Evolutionary conservation across 306 rosid genomes (phyloP).

Genomic region (Benincasa hispida): DNA sequence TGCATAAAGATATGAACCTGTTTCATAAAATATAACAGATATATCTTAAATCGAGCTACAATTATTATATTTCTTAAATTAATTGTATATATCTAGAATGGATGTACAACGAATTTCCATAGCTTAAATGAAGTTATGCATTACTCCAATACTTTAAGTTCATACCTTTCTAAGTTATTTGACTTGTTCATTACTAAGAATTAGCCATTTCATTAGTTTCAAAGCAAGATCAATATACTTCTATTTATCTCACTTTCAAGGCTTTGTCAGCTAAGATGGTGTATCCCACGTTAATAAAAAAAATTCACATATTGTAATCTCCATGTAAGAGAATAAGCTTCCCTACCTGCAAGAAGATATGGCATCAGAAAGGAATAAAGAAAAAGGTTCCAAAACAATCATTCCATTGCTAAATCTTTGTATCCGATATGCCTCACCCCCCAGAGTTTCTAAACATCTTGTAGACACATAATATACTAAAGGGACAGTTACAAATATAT

Average conservation of each 20-base stretch:
- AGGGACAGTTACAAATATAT: too few relatives aligned
- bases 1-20: too few relatives aligned
- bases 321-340: too few relatives aligned
- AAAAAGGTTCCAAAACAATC: neutral
- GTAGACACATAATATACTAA: too few relatives aligned
- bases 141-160: neutral
- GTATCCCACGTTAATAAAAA: constrained; percentile 77
- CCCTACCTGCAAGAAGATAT: constrained; percentile 44
- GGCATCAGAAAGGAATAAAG: neutral
- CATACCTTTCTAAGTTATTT: too few relatives aligned
- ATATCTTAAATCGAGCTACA: too few relatives aligned
- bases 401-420: constrained; percentile 57
- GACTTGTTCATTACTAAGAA: neutral
- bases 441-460: too few relatives aligned
- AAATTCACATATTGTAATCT: constrained; percentile 75
- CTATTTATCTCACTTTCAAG: constrained; percentile 48
- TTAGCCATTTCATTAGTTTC: neutral
- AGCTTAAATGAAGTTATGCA: too few relatives aligned
- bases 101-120: too few relatives aligned
- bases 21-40: too few relatives aligned
- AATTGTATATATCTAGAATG: too few relatives aligned
- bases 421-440: constrained; percentile 90
- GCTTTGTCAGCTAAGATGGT: constrained; percentile 89
- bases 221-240: neutral
- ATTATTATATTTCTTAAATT: too few relatives aligned